Evolutionary conservation across 1,284 basidiomycete genomes (phyloP).

Genomic region (Volvariella surrecta): DNA sequence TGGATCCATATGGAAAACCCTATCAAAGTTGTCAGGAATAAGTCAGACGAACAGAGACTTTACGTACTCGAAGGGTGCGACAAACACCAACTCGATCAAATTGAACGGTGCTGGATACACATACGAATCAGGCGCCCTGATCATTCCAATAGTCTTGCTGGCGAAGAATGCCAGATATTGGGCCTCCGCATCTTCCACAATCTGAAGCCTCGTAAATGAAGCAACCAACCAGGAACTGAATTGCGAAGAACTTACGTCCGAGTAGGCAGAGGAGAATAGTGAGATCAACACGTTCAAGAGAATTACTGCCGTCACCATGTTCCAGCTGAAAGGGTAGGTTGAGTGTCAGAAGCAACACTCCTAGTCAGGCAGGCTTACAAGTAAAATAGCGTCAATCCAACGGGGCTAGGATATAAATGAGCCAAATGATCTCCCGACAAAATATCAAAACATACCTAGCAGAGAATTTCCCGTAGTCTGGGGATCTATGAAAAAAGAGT

Average conservation of each 20-base stretch:
- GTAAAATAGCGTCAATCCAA: conserved; percentile 77
- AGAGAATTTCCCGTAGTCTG: conserved; percentile 68
- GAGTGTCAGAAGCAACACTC: conserved; percentile 3
- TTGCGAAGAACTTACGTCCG: conserved; percentile 54
- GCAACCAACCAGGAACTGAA: conserved; percentile 1
- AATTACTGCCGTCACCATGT: conserved; percentile 78
- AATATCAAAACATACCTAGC: conserved; percentile 30
- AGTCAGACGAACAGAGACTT: background rate
- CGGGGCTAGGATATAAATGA: conserved; percentile 31
- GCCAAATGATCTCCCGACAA: conserved; percentile 10
- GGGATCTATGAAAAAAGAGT: conserved; percentile 41
- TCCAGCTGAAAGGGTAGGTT: conserved; percentile 50
- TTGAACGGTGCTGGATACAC: conserved; percentile 80
- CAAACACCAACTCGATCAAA: conserved; percentile 71
- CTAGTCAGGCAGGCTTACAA: conserved; percentile 54
- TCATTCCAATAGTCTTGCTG: conserved; percentile 74
- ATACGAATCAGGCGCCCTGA: conserved; percentile 76
- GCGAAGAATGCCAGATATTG: conserved; percentile 88
- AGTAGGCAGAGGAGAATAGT: conserved; percentile 85
- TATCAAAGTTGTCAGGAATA: conserved; percentile 16
- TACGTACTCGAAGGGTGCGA: conserved; percentile 81
- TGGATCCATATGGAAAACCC: conserved; percentile 35
- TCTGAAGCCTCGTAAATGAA: conserved; percentile 14
- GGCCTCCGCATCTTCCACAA: conserved; percentile 34
- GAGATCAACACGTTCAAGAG: conserved; percentile 94